A percentile compares a stretch with the other conserved stretches of the same genome.
phyloP scores from a whole-genome alignment of 169 alveolate species.

The Cryptosporidium tyzzeri region DNA sequence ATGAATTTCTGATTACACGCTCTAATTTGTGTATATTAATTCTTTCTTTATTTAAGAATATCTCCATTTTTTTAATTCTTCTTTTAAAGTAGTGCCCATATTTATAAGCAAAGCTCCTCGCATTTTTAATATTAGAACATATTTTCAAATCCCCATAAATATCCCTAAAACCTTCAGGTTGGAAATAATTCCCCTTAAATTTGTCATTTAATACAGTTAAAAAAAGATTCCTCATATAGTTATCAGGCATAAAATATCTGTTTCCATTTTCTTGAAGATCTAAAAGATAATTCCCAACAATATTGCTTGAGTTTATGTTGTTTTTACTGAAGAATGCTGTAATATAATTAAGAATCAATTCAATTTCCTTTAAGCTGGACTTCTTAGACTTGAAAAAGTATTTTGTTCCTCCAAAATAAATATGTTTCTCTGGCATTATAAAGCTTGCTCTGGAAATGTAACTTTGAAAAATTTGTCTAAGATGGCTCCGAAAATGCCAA shows the following conservation, averaged over 20 bases:
- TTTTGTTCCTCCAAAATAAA: slow-evolving; percentile 5
- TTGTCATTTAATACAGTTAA: slow-evolving; percentile 36
- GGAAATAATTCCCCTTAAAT: neutral
- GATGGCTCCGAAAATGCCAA: slow-evolving; percentile 11
- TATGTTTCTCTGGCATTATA: slow-evolving; percentile 6
- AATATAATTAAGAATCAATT: slow-evolving; percentile 1
- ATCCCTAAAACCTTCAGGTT: slow-evolving; percentile 21
- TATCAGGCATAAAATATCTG: slow-evolving; percentile 43
- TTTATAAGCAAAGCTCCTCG: neutral
- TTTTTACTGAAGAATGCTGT: slow-evolving; percentile 7
- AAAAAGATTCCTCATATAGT: slow-evolving; percentile 30
- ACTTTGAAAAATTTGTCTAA: neutral
- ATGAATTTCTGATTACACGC: neutral
- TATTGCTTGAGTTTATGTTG: neutral
- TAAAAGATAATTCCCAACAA: slow-evolving; percentile 6
- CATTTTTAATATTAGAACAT: neutral
- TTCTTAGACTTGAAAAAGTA: slow-evolving; percentile 6
- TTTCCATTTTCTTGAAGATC: slow-evolving; percentile 23
- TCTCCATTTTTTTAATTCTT: slow-evolving; percentile 7
- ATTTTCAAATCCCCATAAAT: slow-evolving; percentile 16
- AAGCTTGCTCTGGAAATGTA: slow-evolving; percentile 11
- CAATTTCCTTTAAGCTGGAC: neutral
- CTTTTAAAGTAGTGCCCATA: slow-evolving; percentile 14
- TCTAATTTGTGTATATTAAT: neutral
- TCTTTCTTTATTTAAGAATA: neutral